A percentile compares a stretch with the other conserved stretches of the same genome.
Evolutionary conservation across 805 yeast species (phyloP).

Genomic region (Pichia cephalocereana): DNA sequence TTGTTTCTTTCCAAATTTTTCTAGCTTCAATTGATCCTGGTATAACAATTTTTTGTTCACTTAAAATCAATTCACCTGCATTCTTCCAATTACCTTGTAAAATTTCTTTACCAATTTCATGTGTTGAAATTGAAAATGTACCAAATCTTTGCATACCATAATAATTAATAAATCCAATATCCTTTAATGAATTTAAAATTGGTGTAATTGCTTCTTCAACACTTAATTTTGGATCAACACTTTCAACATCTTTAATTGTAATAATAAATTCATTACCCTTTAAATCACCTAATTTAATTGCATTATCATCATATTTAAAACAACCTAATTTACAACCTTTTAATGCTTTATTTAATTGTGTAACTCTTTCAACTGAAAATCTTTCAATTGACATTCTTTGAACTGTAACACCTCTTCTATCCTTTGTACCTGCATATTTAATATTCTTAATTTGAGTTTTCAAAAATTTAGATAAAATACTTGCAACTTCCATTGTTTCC

Average conservation of each 20-base stretch:
- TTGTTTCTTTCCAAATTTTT: constrained; percentile 67
- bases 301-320: constrained; percentile 53
- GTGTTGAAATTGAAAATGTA: constrained; percentile 88
- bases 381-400: constrained; percentile 67
- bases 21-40: constrained; percentile 84
- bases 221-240: constrained; percentile 24
- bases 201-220: constrained; percentile 39
- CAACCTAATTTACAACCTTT: constrained; percentile 77
- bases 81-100: constrained; percentile 67
- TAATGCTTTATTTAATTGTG: constrained; percentile 64
- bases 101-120: constrained; percentile 67
- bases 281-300: constrained; percentile 72
- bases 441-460: constrained; percentile 64
- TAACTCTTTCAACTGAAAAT: constrained; percentile 65
- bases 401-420: constrained; percentile 90
- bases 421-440: constrained; percentile 92
- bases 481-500: constrained; percentile 94
- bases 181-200: constrained; percentile 49
- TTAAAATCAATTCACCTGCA: constrained; percentile 69
- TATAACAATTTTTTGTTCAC: constrained; percentile 76
- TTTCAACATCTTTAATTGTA: constrained; percentile 65
- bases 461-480: constrained; percentile 60
- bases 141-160: constrained; percentile 99
- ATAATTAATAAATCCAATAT: constrained; percentile 81
- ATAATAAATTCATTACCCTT: constrained; percentile 84